Evolutionary conservation across 176 grass and related monocot species (phyloP).

Genomic region (Aegilops umbellulata): DNA sequence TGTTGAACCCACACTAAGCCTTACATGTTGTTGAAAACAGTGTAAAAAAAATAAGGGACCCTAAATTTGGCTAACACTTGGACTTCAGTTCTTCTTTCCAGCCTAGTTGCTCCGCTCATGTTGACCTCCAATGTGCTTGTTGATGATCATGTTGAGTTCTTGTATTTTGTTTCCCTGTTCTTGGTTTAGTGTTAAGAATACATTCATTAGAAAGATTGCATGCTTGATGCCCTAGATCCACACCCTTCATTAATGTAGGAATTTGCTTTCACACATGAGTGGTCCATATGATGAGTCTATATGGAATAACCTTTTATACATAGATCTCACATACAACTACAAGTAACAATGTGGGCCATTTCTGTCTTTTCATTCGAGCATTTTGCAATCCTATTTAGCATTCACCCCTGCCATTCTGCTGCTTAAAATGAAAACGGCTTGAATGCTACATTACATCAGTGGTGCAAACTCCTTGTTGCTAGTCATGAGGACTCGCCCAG

Average conservation of each 20-base stretch:
- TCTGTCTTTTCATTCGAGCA: neutral
- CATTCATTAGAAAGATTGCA: neutral
- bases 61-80: neutral
- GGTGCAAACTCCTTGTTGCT: neutral
- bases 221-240: neutral
- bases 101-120: neutral
- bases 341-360: neutral
- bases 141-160: neutral
- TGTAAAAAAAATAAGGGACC: neutral
- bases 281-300: neutral
- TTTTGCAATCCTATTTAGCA: neutral
- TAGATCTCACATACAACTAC: constrained; percentile 17
- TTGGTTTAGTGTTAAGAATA: neutral
- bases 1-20: neutral
- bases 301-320: neutral
- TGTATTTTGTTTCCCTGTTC: neutral
- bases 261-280: neutral
- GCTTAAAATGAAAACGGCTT: neutral
- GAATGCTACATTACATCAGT: neutral
- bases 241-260: neutral
- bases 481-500: neutral
- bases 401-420: no score
- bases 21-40: neutral
- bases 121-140: no score
- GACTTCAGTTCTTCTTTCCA: neutral